These are phyloP conservation scores for Starmerella davenportii DNA, from an alignment of 805 yeast genomes.

Conservation along the genomic window DNA sequence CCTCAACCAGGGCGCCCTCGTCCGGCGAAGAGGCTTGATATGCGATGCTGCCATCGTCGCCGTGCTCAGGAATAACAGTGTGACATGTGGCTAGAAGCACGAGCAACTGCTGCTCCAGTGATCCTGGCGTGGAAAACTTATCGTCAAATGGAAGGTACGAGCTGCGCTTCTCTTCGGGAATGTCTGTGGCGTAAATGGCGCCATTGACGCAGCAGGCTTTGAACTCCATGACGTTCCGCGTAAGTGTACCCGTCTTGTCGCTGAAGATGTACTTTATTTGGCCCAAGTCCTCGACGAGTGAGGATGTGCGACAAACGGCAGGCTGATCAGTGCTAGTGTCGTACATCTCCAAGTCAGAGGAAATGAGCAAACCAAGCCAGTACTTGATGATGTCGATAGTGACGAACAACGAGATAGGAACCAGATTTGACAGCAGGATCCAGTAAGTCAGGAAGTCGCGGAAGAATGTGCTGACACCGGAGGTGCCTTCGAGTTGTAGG, in stretches of 20 bases:
- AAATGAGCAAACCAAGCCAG: slow-evolving; percentile 85
- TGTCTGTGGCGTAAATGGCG: slow-evolving; percentile 62
- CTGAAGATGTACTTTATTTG: slow-evolving; percentile 92
- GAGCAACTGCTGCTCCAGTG: slow-evolving; percentile 44
- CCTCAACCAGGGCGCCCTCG: slow-evolving; percentile 96
- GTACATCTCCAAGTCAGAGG: slow-evolving; percentile 88
- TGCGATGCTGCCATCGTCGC: slow-evolving; percentile 36
- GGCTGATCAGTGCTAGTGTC: slow-evolving; percentile 80
- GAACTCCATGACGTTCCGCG: slow-evolving; percentile 93
- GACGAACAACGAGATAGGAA: slow-evolving; percentile 92
- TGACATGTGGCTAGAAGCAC: slow-evolving; percentile 82
- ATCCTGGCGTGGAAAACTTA: background rate
- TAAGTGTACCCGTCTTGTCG: slow-evolving; percentile 93
- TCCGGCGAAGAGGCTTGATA: slow-evolving; percentile 99
- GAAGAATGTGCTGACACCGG: slow-evolving; percentile 55
- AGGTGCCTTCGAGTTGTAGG: slow-evolving; percentile 49
- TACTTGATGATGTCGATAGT: slow-evolving; percentile 91
- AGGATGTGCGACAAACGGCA: slow-evolving; percentile 84
- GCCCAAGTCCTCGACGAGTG: slow-evolving; percentile 90
- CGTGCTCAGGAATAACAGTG: slow-evolving; percentile 86
- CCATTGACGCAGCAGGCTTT: slow-evolving; percentile 89
- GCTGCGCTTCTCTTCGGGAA: slow-evolving; percentile 84
- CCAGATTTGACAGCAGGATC: slow-evolving; percentile 89
- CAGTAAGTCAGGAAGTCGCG: slow-evolving; percentile 80
- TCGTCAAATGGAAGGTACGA: slow-evolving; percentile 39